Evolutionary conservation across 2,329 filamentous ascomycete species (phyloP), one percentile per base, ranked within the genome.

Genomic region (Pleoardoris graminearum): DNA sequence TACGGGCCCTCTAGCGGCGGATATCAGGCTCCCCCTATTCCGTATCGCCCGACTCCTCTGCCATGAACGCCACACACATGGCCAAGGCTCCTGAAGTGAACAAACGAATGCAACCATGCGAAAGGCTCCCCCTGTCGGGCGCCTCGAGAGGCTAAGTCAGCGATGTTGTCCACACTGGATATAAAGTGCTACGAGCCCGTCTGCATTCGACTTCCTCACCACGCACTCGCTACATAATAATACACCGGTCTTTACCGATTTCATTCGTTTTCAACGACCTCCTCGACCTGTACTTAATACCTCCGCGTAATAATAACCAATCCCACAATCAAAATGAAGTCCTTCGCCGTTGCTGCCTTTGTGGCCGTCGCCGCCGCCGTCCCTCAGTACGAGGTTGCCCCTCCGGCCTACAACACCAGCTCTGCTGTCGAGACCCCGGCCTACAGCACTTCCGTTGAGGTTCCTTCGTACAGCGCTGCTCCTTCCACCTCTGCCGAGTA

Each of bases 321-420:
- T 55, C 46, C 49, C 55, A 63, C 65, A 63, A 65, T 69, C 72
- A 75, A 69, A 48, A 75, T 75, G 73, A 67, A 66, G 56, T 74
- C 68, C 65, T 67, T 69, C 60, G 66, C 65, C 55, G 52, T 69
- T 54, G 63, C 70, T 57, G 61, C 64, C 59, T 48, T 71, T 55
- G 67, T 63, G 38, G 70, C 63, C 50, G 62, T 55, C 42, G 67
- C 59, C 51, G 50, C 60, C 46, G 63, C 65, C 17, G 11, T 32
- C 38, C 37, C 38, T 36, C 46, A 43, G 27, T 48, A 47, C 37
- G 48, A 46, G 36, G 52, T 50, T 23, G 57, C 44, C 16, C 44
- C 44, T 22, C 44, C 44, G 22, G 44, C 65, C 50, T 53, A 60
- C 52, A 60, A 65, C 55, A 48, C 57, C 54, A 55, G 53, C 56